These are phyloP conservation scores for Galerina sulciceps DNA, from an alignment of 768 basidiomycete genomes.

Conservation along the genomic window DNA sequence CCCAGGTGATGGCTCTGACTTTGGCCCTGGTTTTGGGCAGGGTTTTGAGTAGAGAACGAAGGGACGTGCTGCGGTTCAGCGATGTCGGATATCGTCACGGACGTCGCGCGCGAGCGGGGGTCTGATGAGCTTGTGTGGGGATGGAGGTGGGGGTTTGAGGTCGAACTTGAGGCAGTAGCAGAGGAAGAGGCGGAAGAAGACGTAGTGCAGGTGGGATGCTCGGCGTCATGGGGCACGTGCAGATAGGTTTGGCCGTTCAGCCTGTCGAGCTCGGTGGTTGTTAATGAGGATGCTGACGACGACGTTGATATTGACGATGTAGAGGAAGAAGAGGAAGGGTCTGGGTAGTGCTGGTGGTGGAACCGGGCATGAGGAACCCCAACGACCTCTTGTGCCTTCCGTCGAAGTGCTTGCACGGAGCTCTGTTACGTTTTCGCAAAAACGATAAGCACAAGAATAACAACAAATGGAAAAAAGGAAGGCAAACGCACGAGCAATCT, in stretches of 20 bases:
- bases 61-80: slow-evolving; percentile 11
- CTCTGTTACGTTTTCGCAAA: background rate
- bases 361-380: slow-evolving; percentile 27
- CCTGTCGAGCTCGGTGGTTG: slow-evolving; percentile 55
- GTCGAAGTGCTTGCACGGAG: slow-evolving; percentile 42
- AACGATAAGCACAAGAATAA: background rate
- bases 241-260: slow-evolving; percentile 55
- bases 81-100: slow-evolving; percentile 26
- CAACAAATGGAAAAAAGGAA: background rate
- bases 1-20: too few relatives aligned
- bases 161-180: slow-evolving; percentile 3
- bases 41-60: too few relatives aligned
- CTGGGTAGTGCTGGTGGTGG: slow-evolving; percentile 13
- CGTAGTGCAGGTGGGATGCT: slow-evolving; percentile 4
- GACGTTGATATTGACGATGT: slow-evolving; percentile 18
- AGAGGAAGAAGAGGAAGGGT: background rate
- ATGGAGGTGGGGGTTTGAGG: too few relatives aligned
- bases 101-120: slow-evolving; percentile 22
- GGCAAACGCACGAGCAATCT: slow-evolving; percentile 46
- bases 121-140: too few relatives aligned
- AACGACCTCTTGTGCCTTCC: slow-evolving; percentile 47
- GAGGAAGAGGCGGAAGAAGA: slow-evolving; percentile 6
- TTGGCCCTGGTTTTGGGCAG: too few relatives aligned
- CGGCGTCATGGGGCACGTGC: slow-evolving; percentile 11
- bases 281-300: slow-evolving; percentile 19